Evolutionary conservation across 345 rosid species (phyloP).

Genomic region (Gossypium bickii): DNA sequence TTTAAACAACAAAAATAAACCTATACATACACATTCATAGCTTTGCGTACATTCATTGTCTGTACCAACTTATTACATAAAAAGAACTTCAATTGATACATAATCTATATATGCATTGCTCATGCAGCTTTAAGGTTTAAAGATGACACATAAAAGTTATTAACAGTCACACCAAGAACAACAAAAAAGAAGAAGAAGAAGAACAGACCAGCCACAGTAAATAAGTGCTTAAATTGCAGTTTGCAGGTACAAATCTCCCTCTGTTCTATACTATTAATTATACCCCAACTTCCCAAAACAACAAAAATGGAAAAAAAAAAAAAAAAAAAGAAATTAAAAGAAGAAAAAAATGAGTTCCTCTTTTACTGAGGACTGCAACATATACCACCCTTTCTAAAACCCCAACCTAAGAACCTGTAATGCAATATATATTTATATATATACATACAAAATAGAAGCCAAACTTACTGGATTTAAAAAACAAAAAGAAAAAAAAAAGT

Average conservation of each 20-base stretch:
- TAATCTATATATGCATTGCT: neutral
- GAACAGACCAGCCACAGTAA: neutral
- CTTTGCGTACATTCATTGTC: neutral
- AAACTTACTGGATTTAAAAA: constrained; percentile 25
- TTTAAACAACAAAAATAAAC: neutral
- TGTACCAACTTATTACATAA: neutral
- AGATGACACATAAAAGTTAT: neutral
- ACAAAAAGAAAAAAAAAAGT: constrained; percentile 12
- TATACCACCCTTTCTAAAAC: constrained; percentile 25
- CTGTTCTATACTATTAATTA: constrained; percentile 37
- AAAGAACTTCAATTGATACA: neutral
- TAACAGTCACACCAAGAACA: neutral
- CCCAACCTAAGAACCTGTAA: constrained; percentile 21
- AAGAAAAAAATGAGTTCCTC: constrained; percentile 21
- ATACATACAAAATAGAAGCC: constrained; percentile 30
- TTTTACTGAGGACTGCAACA: constrained; percentile 25
- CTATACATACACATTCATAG: too few species aligned
- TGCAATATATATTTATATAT: constrained; percentile 30
- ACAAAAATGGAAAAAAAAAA: constrained; percentile 14
- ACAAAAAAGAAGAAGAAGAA: neutral
- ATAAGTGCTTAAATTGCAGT: constrained; percentile 26
- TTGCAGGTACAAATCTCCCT: constrained; percentile 40
- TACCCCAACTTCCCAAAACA: constrained; percentile 28
- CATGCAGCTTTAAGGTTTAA: neutral
- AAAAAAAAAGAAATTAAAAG: constrained; percentile 12